Evolutionary conservation across 305 asterid genomes (phyloP).

Genomic region (Fraxinus greggii): DNA sequence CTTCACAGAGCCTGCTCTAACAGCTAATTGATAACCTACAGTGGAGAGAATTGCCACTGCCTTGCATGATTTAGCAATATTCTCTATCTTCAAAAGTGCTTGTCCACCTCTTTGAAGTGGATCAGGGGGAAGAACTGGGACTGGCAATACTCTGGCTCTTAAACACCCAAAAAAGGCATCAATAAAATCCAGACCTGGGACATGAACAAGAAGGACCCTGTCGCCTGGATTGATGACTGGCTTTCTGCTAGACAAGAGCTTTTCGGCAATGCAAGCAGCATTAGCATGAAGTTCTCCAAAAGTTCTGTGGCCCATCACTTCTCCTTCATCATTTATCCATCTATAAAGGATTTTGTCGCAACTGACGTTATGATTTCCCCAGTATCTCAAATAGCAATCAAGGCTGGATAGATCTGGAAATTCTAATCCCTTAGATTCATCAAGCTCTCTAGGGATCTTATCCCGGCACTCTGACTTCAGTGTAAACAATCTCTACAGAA

Average conservation of each 20-base stretch:
- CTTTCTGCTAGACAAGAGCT: slow-evolving; percentile 57
- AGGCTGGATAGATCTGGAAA: slow-evolving; percentile 65
- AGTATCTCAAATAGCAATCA: slow-evolving; percentile 61
- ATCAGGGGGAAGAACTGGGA: slow-evolving; percentile 89
- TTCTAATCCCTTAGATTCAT: slow-evolving; percentile 47
- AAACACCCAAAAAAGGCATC: slow-evolving; percentile 88
- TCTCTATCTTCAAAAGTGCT: slow-evolving; percentile 69
- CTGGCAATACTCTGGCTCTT: slow-evolving; percentile 69
- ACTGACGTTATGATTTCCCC: slow-evolving; percentile 53
- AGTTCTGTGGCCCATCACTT: slow-evolving; percentile 42
- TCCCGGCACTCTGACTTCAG: slow-evolving; percentile 32
- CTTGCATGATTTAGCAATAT: slow-evolving; percentile 66
- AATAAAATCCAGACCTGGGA: slow-evolving; percentile 74
- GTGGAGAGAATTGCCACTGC: slow-evolving; percentile 73
- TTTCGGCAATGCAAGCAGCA: slow-evolving; percentile 66
- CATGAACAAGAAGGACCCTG: slow-evolving; percentile 67
- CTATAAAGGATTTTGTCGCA: slow-evolving; percentile 56
- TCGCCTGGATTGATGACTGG: slow-evolving; percentile 64
- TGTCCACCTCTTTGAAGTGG: slow-evolving; percentile 91
- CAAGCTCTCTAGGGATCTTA: slow-evolving; percentile 39
- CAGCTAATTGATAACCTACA: slow-evolving; percentile 64
- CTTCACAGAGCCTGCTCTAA: slow-evolving; percentile 69
- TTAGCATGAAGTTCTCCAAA: slow-evolving; percentile 56
- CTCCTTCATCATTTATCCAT: slow-evolving; percentile 72
- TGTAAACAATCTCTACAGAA: slow-evolving; percentile 60